A percentile compares a stretch with the other conserved stretches of the same genome.
Evolutionary conservation across 305 asterid genomes (phyloP).

Genomic region (Nicotiana rustica): DNA sequence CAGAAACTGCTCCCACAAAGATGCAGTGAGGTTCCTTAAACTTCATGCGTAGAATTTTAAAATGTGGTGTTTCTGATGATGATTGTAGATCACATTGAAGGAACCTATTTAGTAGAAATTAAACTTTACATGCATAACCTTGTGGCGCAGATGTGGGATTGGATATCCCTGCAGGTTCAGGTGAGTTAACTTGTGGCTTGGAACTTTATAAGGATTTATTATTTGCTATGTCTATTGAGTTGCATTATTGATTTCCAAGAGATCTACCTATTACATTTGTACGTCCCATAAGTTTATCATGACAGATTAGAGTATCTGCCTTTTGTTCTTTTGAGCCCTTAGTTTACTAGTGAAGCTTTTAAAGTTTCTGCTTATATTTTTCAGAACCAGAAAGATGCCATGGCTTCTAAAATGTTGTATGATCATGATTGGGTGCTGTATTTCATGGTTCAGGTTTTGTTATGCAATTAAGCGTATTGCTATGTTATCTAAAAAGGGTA

Average conservation of each 20-base stretch:
- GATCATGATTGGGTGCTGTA: neutral
- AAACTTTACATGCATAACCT: neutral
- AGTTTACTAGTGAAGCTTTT: neutral
- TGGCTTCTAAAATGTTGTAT: neutral
- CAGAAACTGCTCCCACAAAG: neutral
- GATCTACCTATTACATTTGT: neutral
- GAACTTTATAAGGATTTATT: neutral
- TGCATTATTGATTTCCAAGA: neutral
- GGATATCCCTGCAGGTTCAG: too few relatives aligned
- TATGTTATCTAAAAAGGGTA: neutral
- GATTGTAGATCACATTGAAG: neutral
- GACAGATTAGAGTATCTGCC: neutral
- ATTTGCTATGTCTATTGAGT: neutral
- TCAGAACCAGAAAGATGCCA: neutral
- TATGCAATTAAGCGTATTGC: neutral
- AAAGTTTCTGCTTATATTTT: neutral
- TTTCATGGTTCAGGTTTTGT: neutral
- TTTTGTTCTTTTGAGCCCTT: neutral
- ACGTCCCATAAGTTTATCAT: neutral
- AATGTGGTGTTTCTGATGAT: neutral
- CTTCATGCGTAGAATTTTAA: neutral
- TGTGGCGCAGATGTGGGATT: neutral
- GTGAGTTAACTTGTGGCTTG: neutral
- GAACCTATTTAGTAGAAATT: neutral
- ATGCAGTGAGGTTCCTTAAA: neutral